phyloP scores from a whole-genome alignment of 768 basidiomycete genomes.

The Boletus bicolor region DNA sequence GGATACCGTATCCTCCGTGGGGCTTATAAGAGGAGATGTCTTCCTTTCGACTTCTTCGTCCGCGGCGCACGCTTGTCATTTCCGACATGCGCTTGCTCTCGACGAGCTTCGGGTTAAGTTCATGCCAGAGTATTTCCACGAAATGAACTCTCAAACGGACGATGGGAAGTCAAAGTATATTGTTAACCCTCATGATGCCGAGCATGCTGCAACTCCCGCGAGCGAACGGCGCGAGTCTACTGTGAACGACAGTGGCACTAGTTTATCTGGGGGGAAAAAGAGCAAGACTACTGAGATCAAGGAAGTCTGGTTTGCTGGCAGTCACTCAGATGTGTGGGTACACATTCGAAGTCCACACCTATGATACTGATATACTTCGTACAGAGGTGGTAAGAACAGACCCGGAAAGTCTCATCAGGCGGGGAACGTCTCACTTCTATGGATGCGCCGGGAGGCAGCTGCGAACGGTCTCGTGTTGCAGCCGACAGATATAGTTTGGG shows the following conservation, averaged over 20 bases:
- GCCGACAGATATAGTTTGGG: constrained; percentile 27
- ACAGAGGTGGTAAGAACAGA: constrained; percentile 24
- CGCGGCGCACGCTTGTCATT: constrained; percentile 52
- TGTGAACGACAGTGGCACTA: not conserved
- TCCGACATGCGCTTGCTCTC: constrained; percentile 64
- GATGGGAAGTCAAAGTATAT: constrained; percentile 11
- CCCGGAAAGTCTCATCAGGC: constrained; percentile 21
- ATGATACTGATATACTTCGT: not conserved
- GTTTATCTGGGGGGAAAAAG: not conserved
- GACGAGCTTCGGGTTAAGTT: constrained; percentile 63
- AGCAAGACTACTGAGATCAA: constrained; percentile 32
- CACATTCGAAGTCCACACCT: not conserved
- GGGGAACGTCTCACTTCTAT: constrained; percentile 27
- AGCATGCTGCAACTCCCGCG: not conserved
- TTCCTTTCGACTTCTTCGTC: constrained; percentile 55
- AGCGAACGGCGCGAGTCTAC: not conserved
- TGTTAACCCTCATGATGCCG: not conserved
- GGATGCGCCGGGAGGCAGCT: constrained; percentile 35
- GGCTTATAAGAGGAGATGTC: constrained; percentile 44
- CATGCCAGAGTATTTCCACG: constrained; percentile 40
- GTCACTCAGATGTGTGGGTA: constrained; percentile 36
- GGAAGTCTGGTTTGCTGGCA: constrained; percentile 67
- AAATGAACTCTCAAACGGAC: constrained; percentile 25
- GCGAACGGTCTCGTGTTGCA: constrained; percentile 25
- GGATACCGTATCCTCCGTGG: constrained; percentile 69